phyloP scores from a whole-genome alignment of 140 eudicot species.

The Erigeron philadelphicus region DNA sequence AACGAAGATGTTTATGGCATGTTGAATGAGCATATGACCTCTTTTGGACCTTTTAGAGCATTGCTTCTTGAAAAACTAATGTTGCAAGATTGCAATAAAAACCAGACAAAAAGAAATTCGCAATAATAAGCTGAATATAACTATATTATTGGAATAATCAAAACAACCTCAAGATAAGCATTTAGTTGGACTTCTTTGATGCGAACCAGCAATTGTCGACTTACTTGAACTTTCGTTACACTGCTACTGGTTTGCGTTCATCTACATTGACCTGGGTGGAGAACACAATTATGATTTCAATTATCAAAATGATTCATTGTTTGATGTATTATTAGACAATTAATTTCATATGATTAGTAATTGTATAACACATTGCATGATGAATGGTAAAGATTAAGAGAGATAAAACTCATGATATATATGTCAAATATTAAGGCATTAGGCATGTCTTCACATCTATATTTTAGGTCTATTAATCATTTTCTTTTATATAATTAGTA shows the following conservation, averaged over 20 bases:
- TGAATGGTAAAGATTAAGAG: no score
- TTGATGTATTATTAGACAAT: background rate
- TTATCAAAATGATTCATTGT: background rate
- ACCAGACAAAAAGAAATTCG: background rate
- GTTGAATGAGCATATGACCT: background rate
- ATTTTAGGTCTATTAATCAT: no score
- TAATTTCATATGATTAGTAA: background rate
- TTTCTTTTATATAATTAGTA: background rate
- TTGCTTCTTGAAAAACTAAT: background rate
- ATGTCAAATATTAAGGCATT: no score
- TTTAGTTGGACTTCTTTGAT: slow-evolving; percentile 3
- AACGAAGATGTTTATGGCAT: no score
- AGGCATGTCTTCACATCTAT: no score
- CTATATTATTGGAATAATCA: slow-evolving; percentile 15
- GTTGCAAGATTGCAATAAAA: background rate
- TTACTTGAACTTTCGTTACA: slow-evolving; percentile 12
- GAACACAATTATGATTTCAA: background rate
- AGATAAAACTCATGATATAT: no score
- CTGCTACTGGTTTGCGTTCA: slow-evolving; percentile 34
- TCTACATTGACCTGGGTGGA: slow-evolving; percentile 24
- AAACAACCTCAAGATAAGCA: slow-evolving; percentile 4
- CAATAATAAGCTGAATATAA: slow-evolving; percentile 13
- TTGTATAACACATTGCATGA: no score
- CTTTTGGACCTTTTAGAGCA: slow-evolving; percentile 4
- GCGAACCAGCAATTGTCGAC: background rate